phyloP scores from a whole-genome alignment of 345 rosid species.

The Mallotus nudiflorus region DNA sequence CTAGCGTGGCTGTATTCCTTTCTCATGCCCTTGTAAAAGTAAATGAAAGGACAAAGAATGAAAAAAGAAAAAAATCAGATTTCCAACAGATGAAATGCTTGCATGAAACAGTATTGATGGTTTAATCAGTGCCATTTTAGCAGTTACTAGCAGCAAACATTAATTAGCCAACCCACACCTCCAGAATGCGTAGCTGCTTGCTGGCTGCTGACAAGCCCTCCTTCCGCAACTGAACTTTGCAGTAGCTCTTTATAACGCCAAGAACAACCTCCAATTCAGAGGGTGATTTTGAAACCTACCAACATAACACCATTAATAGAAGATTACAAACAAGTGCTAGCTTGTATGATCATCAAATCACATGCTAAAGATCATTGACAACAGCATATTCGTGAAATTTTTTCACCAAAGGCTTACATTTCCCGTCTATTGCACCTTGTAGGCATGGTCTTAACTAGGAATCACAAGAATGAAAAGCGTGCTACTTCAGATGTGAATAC shows the following conservation, averaged over 20 bases:
- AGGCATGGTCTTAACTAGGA: not conserved
- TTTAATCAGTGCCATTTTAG: conserved; percentile 1
- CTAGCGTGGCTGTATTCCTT: conserved; percentile 86
- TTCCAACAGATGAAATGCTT: conserved; percentile 15
- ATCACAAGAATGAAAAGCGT: not conserved
- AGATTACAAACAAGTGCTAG: conserved; percentile 7
- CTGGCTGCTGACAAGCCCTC: conserved; percentile 56
- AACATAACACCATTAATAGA: conserved; percentile 9
- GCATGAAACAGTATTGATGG: conserved; percentile 1
- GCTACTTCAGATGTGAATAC: not conserved
- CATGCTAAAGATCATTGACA: not conserved
- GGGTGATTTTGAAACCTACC: conserved; percentile 79
- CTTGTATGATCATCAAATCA: conserved; percentile 6
- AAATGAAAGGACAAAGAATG: not conserved
- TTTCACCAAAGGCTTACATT: too few species aligned
- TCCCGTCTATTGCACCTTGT: not conserved
- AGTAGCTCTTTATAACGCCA: conserved; percentile 78
- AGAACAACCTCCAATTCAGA: conserved; percentile 85
- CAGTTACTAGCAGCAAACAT: conserved; percentile 6
- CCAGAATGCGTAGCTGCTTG: conserved; percentile 71
- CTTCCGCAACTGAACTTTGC: conserved; percentile 62
- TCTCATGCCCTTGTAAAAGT: conserved; percentile 62
- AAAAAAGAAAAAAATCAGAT: conserved; percentile 27
- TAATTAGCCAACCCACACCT: conserved; percentile 48
- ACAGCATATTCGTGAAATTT: not conserved